Percentiles rank a stretch among this genome's conserved stretches.
Conservation (phyloP, 345 rosid species). For the Eucalyptus lansdowneana region DNA sequence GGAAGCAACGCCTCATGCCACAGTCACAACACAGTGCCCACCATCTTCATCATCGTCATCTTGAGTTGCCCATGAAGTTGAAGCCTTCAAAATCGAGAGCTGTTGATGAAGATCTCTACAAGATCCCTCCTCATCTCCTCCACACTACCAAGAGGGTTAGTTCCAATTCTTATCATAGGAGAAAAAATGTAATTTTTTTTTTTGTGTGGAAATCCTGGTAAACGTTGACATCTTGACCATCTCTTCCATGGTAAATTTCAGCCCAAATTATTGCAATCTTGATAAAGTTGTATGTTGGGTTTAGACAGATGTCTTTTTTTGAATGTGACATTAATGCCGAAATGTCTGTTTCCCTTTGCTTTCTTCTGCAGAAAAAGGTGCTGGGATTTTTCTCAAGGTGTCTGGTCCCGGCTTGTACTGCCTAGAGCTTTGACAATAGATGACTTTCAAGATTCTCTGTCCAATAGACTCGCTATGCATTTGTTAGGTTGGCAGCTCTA, state of each 20-base stretch:
- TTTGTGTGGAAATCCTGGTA: neutral
- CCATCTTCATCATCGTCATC: neutral
- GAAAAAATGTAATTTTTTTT: neutral
- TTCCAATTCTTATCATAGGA: neutral
- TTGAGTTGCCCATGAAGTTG: neutral
- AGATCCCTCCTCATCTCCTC: constrained; percentile 75
- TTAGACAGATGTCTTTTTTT: neutral
- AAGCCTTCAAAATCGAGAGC: constrained; percentile 30
- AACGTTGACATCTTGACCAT: neutral
- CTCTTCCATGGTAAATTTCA: neutral
- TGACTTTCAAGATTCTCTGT: neutral
- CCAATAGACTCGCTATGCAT: neutral
- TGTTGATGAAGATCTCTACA: constrained; percentile 88
- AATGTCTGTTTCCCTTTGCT: neutral
- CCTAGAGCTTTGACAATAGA: neutral
- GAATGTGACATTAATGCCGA: neutral
- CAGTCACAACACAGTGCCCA: neutral
- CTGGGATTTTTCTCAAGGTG: constrained; percentile 58
- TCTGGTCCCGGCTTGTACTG: constrained; percentile 53
- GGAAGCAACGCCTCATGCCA: neutral
- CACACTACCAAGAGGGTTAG: constrained; percentile 48
- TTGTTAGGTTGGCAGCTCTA: neutral
- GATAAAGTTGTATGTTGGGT: neutral
- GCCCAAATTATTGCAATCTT: neutral
- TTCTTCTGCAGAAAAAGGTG: constrained; percentile 29